Evolutionary conservation across 768 basidiomycete genomes (phyloP), one percentile per base, ranked within the genome.

Genomic region (Sporobolomyces pararoseus): DNA sequence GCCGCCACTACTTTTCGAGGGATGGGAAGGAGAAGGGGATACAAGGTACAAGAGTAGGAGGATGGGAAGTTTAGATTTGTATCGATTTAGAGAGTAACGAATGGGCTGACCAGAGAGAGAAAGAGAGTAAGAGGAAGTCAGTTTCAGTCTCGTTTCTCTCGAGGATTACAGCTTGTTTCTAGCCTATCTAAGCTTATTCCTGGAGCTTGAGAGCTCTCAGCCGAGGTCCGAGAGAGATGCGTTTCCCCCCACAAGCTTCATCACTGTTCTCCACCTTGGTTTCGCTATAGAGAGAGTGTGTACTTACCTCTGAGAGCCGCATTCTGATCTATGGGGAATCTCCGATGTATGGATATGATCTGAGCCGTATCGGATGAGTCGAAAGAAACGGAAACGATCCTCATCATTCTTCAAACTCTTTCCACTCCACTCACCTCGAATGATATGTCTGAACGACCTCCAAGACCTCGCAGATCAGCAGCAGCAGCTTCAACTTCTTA

Each of bases 391-490:
- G 17, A 42, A 42, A 42, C 39, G 39, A 42, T 9, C 17, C 39
- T 42, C 39, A 9, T 17, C 39, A 9, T 17, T 42, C 39, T 42
- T 49, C 47, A 10, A 49, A 10, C 23, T 27, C 50, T 27, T 25
- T 7, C 21, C 23, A 27, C 25, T 25, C 50, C 25, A 9, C 50
- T 10, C 50, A 51, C 7, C 7, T 5, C 50, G 4, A 10, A 17
- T n/a, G 25, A 27, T n/a, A 59, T 44, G 58, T 42, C 57, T 7
- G 23, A 25, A 10, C 27, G 39, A 23, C 31, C 46, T n/a, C n/a
- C 31, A 6, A 27, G 59, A 47, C 59, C 59, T 6, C 59, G 59
- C 3, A 23, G 59, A 32, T 61, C 59, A 6, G 46, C 58, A 5
- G 5, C 58, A 14, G 27, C 44, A 10, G n/a, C 39, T 17, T 17